These are phyloP conservation scores for Phytophthora ramorum DNA, from an alignment of 352 stramenopile species.

Conservation along the genomic window DNA sequence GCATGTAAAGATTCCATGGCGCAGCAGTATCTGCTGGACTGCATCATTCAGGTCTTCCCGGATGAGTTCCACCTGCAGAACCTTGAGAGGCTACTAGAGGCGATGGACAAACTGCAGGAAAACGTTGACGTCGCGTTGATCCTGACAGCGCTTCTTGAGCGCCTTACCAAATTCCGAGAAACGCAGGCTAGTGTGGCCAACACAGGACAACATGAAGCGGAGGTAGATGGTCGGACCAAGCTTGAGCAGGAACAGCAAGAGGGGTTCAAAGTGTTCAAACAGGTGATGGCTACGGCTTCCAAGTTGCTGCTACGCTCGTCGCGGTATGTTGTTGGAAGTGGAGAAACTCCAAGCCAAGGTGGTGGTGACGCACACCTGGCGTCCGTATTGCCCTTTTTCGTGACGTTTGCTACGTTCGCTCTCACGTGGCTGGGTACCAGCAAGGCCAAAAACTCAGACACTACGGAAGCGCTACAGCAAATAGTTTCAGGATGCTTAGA, in stretches of 20 bases:
- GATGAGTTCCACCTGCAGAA: constrained; percentile 98
- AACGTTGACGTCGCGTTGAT: constrained; percentile 93
- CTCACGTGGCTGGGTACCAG: constrained; percentile 39
- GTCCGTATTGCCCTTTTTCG: constrained; percentile 55
- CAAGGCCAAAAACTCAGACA: constrained; percentile 10
- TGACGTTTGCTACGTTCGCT: constrained; percentile 60
- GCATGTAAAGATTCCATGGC: constrained; percentile 96
- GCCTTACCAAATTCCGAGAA: constrained; percentile 92
- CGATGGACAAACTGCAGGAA: constrained; percentile 88
- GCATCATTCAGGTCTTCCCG: constrained; percentile 98
- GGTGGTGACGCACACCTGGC: constrained; percentile 15
- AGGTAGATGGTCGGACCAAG: constrained; percentile 20
- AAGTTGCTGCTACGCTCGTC: constrained; percentile 35
- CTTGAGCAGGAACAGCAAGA: constrained; percentile 26
- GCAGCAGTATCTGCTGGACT: constrained; percentile 99
- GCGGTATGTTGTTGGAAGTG: constrained; percentile 17
- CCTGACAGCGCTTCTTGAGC: constrained; percentile 94
- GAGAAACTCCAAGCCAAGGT: constrained; percentile 3
- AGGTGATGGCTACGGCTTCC: constrained; percentile 28
- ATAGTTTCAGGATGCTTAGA: constrained; percentile 40
- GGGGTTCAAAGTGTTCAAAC: constrained; percentile 24
- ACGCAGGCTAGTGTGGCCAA: constrained; percentile 27
- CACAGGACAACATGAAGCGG: constrained; percentile 17
- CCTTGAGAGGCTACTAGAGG: constrained; percentile 90
- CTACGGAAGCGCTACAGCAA: constrained; percentile 34